A percentile compares a stretch with the other conserved stretches of the same genome.
Evolutionary conservation across 2,329 filamentous ascomycete genomes (phyloP).

Genomic region (Fusarium newnesense): DNA sequence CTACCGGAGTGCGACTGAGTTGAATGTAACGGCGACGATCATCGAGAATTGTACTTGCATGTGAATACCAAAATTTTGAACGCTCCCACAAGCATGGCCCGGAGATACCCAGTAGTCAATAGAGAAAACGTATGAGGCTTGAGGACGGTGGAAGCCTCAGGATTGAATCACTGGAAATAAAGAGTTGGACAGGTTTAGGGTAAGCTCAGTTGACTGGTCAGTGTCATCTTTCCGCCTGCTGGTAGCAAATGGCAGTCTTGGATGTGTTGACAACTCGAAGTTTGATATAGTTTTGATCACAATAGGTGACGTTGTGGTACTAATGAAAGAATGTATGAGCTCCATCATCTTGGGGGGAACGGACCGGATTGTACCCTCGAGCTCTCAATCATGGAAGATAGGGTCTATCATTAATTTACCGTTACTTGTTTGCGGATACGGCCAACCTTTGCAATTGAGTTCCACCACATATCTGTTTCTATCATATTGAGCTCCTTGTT

Average conservation of each 20-base stretch:
- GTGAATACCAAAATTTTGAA: conserved; percentile 47
- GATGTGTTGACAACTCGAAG: neutral
- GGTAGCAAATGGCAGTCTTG: neutral
- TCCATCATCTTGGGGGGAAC: too few relatives aligned
- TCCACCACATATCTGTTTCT: too few relatives aligned
- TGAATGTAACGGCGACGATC: neutral
- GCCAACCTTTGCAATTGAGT: too few relatives aligned
- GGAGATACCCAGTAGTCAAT: conserved; percentile 56
- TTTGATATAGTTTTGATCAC: too few relatives aligned
- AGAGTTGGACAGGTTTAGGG: neutral
- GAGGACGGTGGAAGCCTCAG: neutral
- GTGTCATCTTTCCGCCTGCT: neutral
- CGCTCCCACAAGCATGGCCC: conserved; percentile 65
- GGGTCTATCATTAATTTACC: too few relatives aligned
- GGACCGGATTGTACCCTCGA: too few relatives aligned
- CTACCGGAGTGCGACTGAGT: neutral
- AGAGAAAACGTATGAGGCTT: conserved; percentile 38
- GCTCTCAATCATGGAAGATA: too few relatives aligned
- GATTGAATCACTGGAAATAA: neutral
- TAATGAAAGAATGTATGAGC: too few relatives aligned
- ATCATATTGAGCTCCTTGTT: too few relatives aligned
- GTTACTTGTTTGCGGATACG: too few relatives aligned
- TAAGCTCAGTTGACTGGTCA: neutral
- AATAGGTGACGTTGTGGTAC: too few relatives aligned
- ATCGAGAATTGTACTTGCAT: neutral